phyloP scores from a whole-genome alignment of 177 flowering plant genomes.

The Tripterygium wilfordii region DNA sequence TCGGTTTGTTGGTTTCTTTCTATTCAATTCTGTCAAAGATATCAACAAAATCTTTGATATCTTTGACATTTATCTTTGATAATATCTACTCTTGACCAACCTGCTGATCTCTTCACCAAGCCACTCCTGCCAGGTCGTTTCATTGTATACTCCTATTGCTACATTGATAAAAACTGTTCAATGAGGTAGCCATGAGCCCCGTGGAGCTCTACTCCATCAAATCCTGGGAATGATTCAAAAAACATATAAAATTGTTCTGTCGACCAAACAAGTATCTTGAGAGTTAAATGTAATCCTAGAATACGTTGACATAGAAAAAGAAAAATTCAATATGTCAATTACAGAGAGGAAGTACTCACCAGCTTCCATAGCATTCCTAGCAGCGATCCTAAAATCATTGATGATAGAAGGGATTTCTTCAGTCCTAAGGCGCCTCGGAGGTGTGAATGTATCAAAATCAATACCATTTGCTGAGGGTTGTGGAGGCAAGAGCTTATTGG shows the following conservation, averaged over 20 bases:
- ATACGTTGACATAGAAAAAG: no score
- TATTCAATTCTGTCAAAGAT: no score
- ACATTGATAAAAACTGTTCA: constrained; percentile 23
- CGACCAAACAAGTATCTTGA: no score
- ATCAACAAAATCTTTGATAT: no score
- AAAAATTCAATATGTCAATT: no score
- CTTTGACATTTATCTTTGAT: no score
- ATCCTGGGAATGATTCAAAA: neutral
- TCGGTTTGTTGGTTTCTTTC: no score
- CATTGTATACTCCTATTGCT: constrained; percentile 23
- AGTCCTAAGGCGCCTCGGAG: constrained; percentile 26
- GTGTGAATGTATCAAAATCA: constrained; percentile 16
- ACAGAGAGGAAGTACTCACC: no score
- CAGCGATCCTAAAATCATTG: constrained; percentile 32
- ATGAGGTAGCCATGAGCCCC: constrained; percentile 29
- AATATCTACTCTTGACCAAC: no score
- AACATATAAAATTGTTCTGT: no score
- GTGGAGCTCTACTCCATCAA: constrained; percentile 29
- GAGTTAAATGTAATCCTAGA: no score
- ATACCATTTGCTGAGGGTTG: constrained; percentile 17
- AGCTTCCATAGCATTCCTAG: constrained; percentile 30
- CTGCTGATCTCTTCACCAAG: no score
- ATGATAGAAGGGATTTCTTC: constrained; percentile 30
- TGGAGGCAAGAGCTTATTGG: constrained; percentile 22
- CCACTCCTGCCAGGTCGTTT: constrained; percentile 24